phyloP scores from a whole-genome alignment of 192 early-diverging fungal species.

The Rhizophagus clarus region DNA sequence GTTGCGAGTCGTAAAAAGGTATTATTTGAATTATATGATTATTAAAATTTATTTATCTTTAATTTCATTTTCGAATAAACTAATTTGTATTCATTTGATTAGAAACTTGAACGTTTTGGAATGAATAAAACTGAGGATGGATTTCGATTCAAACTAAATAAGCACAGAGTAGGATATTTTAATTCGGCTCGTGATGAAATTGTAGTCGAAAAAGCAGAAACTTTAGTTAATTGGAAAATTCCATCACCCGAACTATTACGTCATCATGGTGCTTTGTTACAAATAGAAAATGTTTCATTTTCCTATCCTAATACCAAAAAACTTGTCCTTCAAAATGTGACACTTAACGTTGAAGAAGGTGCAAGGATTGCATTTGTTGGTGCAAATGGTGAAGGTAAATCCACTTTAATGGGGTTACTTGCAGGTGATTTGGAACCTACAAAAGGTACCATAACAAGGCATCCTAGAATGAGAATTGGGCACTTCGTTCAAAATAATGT shows the following conservation, averaged over 20 bases:
- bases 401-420: slow-evolving; percentile 81
- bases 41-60: too few relatives aligned
- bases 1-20: slow-evolving; percentile 80
- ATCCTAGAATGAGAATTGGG: slow-evolving; percentile 66
- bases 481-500: slow-evolving; percentile 88
- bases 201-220: slow-evolving; percentile 58
- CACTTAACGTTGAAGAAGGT: slow-evolving; percentile 67
- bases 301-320: slow-evolving; percentile 31
- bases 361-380: slow-evolving; percentile 79
- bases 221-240: slow-evolving; percentile 61
- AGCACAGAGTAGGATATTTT: slow-evolving; percentile 33
- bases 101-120: slow-evolving; percentile 70
- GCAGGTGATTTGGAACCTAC: slow-evolving; percentile 63
- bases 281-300: slow-evolving; percentile 62
- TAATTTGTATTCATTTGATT: not conserved
- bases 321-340: slow-evolving; percentile 64
- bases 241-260: slow-evolving; percentile 72
- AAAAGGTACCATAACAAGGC: slow-evolving; percentile 62
- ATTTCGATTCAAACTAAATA: slow-evolving; percentile 62
- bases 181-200: slow-evolving; percentile 53
- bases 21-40: slow-evolving; percentile 15
- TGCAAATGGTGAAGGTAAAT: slow-evolving; percentile 80
- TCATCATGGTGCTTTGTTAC: slow-evolving; percentile 64
- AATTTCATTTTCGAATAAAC: not conserved
- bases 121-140: slow-evolving; percentile 69